Conservation (phyloP, 305 asterid species). For the Salvia sclarea region DNA sequence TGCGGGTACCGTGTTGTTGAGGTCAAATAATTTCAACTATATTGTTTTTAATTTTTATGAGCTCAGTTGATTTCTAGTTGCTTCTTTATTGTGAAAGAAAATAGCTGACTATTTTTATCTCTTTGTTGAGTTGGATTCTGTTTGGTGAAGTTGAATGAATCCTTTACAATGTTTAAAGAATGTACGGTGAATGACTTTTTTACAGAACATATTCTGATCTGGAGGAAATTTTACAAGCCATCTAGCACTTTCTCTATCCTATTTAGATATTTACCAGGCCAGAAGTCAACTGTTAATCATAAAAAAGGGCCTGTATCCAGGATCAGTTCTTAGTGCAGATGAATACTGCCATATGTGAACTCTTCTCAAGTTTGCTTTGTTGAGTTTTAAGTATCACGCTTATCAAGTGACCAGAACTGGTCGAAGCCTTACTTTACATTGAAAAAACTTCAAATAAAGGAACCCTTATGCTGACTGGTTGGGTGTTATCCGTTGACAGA, state of each 20-base stretch:
- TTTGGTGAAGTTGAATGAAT: constrained; percentile 21
- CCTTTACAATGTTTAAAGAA: constrained; percentile 11
- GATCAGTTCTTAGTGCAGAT: constrained; percentile 21
- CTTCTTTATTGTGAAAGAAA: constrained; percentile 26
- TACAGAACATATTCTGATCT: constrained; percentile 18
- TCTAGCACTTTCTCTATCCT: constrained; percentile 11
- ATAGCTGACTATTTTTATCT: constrained; percentile 27
- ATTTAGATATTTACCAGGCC: constrained; percentile 17
- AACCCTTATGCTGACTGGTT: constrained; percentile 25
- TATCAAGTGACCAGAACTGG: constrained; percentile 8
- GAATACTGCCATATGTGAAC: constrained; percentile 17
- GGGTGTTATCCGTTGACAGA: constrained; percentile 52
- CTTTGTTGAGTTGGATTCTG: constrained; percentile 18
- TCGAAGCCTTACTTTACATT: constrained; percentile 20
- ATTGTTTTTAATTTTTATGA: constrained; percentile 21
- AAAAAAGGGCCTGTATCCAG: not conserved
- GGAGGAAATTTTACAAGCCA: constrained; percentile 5
- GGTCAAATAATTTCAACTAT: constrained; percentile 46
- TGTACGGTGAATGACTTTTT: constrained; percentile 15
- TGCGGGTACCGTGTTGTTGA: constrained; percentile 98
- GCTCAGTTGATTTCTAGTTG: constrained; percentile 34
- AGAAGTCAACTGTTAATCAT: not conserved
- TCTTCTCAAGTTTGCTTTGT: constrained; percentile 14
- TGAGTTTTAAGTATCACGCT: constrained; percentile 2
- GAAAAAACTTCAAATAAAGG: not conserved